Conservation (phyloP, 768 basidiomycete genomes). For the Brasilioporus rufonigricans region DNA sequence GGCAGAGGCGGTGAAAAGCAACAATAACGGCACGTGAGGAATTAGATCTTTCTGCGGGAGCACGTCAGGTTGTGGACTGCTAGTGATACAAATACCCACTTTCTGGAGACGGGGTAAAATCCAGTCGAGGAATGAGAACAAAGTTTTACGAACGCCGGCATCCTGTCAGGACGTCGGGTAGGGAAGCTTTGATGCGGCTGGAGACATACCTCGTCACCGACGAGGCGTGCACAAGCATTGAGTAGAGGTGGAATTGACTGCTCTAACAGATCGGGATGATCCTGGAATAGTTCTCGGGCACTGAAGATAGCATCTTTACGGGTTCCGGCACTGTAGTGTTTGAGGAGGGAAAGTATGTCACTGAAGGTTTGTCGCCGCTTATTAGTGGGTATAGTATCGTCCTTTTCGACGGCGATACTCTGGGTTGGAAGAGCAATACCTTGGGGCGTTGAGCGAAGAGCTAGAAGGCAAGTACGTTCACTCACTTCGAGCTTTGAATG, state of each 20-base stretch:
- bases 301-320: slow-evolving; percentile 79
- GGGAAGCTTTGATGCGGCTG: neutral
- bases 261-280: slow-evolving; percentile 53
- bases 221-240: slow-evolving; percentile 61
- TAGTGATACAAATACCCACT: slow-evolving; percentile 36
- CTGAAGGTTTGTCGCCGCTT: slow-evolving; percentile 70
- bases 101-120: slow-evolving; percentile 59
- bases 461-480: slow-evolving; percentile 7
- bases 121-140: slow-evolving; percentile 72
- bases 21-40: slow-evolving; percentile 72
- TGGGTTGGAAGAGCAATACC: slow-evolving; percentile 90
- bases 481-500: slow-evolving; percentile 92
- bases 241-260: slow-evolving; percentile 55
- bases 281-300: slow-evolving; percentile 67
- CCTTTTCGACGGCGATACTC: slow-evolving; percentile 62
- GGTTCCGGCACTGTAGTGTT: slow-evolving; percentile 78
- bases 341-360: slow-evolving; percentile 74
- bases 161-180: slow-evolving; percentile 49
- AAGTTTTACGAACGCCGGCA: slow-evolving; percentile 68
- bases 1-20: slow-evolving; percentile 87
- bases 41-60: slow-evolving; percentile 56
- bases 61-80: slow-evolving; percentile 6
- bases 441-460: slow-evolving; percentile 32
- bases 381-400: slow-evolving; percentile 63
- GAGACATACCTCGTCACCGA: slow-evolving; percentile 74